Conservation (phyloP, 495 filamentous ascomycete species). For the Aspergillus avenaceus region DNA sequence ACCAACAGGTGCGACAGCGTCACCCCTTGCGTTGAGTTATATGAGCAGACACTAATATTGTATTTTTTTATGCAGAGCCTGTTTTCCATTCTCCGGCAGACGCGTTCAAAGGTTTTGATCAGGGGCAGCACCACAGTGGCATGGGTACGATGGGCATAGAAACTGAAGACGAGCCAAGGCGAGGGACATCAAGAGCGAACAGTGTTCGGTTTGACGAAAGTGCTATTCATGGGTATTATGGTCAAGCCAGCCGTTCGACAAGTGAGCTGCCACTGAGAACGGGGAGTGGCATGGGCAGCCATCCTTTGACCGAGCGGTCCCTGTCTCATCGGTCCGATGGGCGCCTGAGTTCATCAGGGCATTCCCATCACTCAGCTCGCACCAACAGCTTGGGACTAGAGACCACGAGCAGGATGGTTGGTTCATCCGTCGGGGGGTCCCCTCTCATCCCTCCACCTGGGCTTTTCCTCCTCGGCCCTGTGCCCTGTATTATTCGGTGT, state of each 20-base stretch:
- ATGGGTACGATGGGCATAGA: conserved; percentile 75
- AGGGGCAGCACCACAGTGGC: conserved; percentile 64
- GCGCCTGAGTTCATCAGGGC: conserved; percentile 84
- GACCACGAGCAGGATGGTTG: conserved; percentile 58
- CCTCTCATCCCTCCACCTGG: conserved; percentile 74
- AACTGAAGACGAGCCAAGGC: conserved; percentile 83
- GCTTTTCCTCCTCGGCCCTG: conserved; percentile 75
- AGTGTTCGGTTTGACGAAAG: conserved; percentile 99
- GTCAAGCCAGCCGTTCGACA: conserved; percentile 73
- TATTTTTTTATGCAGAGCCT: conserved; percentile 51
- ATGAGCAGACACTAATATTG: conserved; percentile 3
- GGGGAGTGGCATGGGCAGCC: conserved; percentile 75
- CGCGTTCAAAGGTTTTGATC: conserved; percentile 81
- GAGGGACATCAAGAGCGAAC: conserved; percentile 90
- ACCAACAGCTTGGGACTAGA: conserved; percentile 82
- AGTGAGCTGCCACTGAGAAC: conserved; percentile 75
- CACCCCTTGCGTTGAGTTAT: conserved; percentile 3
- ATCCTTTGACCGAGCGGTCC: conserved; percentile 82
- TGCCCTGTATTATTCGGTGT: conserved; percentile 91
- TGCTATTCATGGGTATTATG: conserved; percentile 86
- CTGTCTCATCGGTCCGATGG: conserved; percentile 95
- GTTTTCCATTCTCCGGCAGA: conserved; percentile 69
- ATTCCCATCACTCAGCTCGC: conserved; percentile 75
- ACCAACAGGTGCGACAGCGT: conserved; percentile 62
- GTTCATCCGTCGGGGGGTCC: conserved; percentile 59